These are phyloP conservation scores for Tolypocladium paradoxum DNA, from an alignment of 2,329 filamentous ascomycete species.

Conservation along the genomic window DNA sequence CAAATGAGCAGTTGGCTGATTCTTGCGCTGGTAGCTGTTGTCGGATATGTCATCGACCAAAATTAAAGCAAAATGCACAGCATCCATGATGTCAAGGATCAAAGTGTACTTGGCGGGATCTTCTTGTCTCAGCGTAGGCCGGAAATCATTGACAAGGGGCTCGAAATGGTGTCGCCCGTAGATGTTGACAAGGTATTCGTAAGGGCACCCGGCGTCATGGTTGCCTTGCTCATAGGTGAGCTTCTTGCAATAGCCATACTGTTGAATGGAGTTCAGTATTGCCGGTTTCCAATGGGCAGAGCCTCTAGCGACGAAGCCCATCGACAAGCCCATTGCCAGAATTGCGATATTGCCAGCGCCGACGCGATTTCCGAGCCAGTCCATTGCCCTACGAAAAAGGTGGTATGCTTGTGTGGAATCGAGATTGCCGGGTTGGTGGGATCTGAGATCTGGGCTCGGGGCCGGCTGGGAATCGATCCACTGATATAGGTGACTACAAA, in stretches of 20 bases:
- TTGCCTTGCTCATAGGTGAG: neutral
- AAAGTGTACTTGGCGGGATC: conserved; percentile 4
- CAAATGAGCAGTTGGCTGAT: conserved; percentile 7
- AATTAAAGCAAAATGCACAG: conserved; percentile 8
- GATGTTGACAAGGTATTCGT: conserved; percentile 6
- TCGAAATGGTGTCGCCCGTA: conserved; percentile 7
- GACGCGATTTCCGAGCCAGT: neutral
- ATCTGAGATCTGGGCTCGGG: neutral
- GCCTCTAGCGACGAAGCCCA: neutral
- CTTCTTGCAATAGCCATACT: conserved; percentile 3
- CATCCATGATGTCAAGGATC: conserved; percentile 9
- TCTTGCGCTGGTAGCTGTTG: conserved; percentile 7
- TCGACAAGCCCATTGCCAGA: neutral
- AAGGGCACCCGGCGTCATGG: conserved; percentile 3
- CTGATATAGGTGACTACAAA: neutral
- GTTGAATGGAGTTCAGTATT: neutral
- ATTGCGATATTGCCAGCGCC: neutral
- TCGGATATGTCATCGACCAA: conserved; percentile 8
- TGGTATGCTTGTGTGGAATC: neutral
- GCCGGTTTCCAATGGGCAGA: neutral
- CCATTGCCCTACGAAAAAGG: neutral
- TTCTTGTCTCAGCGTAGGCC: conserved; percentile 1
- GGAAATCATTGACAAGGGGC: conserved; percentile 4
- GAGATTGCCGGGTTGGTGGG: neutral
- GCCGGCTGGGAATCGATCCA: neutral